These are phyloP conservation scores for Fusarium falciforme DNA, from an alignment of 2,329 filamentous ascomycete species.

Conservation along the genomic window DNA sequence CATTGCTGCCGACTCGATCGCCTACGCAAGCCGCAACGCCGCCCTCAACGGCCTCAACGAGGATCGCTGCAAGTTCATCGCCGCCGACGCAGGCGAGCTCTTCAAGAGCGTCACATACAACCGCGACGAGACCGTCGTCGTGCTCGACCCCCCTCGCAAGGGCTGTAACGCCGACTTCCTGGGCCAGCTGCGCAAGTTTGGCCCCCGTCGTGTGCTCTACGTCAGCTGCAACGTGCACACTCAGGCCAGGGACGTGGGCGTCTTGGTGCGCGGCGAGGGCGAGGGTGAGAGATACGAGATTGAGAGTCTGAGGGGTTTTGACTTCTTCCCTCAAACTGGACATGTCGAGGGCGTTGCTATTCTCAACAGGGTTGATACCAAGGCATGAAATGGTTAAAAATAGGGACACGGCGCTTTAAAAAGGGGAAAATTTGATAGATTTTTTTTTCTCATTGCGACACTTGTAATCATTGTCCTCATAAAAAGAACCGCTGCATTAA, in stretches of 20 bases:
- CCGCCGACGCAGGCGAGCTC: slow-evolving; percentile 85
- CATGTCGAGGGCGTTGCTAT: slow-evolving; percentile 78
- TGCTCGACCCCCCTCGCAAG: slow-evolving; percentile 96
- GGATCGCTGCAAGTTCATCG: slow-evolving; percentile 83
- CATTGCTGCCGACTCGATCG: slow-evolving; percentile 82
- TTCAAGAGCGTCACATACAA: slow-evolving; percentile 82
- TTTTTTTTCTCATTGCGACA: slow-evolving; percentile 18
- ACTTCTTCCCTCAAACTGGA: slow-evolving; percentile 93
- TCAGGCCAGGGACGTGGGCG: slow-evolving; percentile 91
- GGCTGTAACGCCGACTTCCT: slow-evolving; percentile 91
- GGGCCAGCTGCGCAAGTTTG: slow-evolving; percentile 80
- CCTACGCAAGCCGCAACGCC: slow-evolving; percentile 83
- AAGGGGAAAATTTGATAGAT: slow-evolving; percentile 10
- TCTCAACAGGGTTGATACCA: slow-evolving; percentile 64
- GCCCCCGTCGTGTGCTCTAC: slow-evolving; percentile 85
- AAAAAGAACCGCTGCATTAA: slow-evolving; percentile 23
- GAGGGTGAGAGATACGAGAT: slow-evolving; percentile 76
- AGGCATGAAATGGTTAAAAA: slow-evolving; percentile 18
- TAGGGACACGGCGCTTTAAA: slow-evolving; percentile 19
- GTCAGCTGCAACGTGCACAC: slow-evolving; percentile 99
- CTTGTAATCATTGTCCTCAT: slow-evolving; percentile 30
- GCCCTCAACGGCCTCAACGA: slow-evolving; percentile 75
- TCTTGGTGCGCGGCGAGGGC: slow-evolving; percentile 77
- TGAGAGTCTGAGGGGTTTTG: slow-evolving; percentile 91
- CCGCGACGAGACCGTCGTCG: slow-evolving; percentile 86